Evolutionary conservation across 2,329 filamentous ascomycete genomes (phyloP), one percentile per base, ranked within the genome.

Genomic region (Neonectria magnoliae): DNA sequence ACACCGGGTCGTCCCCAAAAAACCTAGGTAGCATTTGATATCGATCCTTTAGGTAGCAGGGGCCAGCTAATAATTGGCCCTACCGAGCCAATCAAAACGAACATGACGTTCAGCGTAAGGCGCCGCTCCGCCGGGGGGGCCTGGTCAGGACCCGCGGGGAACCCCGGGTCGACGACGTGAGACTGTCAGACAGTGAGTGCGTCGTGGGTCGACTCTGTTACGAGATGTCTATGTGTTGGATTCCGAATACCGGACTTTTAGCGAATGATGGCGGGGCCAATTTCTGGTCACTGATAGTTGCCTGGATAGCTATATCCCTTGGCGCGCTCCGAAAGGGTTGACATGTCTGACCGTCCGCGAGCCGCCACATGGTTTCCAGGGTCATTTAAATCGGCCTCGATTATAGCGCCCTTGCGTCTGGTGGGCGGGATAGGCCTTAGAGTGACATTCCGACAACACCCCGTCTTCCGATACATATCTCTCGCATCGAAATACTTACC

Each of bases 21-120:
- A 70, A 66, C 67, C 67, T 38, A 38, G 36, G 36, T 38, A 76
- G 73, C 77, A 74, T 78, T 76, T 79, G 77, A 79, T 79, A 79
- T 79, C 72, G 68, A 68, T 61, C 68, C 68, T 64, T 71, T 66
- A 70, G 68, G 71, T 62, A 73, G 72, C 77, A 79, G 73, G 77
- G 77, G 65, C 65, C 18, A 54, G 57, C 64, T 67, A 70, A 71
- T 71, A 69, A 68, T 67, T 62, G 69, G 55, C 62, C 69, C 64
- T 70, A 59, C 68, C 70, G 65, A 73, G 55, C 77, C 77, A 79
- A 79, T 79, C 75, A 79, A 14, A 7, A 50, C 31, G 54, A 58
- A 63, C 64, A 76, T 77, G 77, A 79, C 71, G 77, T 79, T 74
- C 72, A 76, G 71, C 71, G 57, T 62, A 69, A 67, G 62, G 64